phyloP scores from a whole-genome alignment of 805 yeast genomes.

The Teunomyces panamensis region DNA sequence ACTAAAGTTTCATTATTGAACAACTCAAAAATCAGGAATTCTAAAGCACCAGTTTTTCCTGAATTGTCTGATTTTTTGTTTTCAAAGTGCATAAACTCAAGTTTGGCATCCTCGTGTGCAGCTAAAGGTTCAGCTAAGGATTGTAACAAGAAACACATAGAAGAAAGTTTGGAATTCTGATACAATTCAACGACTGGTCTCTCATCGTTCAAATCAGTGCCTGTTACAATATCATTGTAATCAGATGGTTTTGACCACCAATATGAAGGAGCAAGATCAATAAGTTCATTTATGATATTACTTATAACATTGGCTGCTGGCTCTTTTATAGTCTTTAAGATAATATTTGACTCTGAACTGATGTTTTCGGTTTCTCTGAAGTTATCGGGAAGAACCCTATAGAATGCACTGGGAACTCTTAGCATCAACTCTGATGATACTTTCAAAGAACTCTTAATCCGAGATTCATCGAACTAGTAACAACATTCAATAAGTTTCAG shows the following conservation, averaged over 20 bases:
- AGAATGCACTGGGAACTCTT: not conserved
- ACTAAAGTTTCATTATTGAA: too few species aligned
- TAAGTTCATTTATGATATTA: not conserved
- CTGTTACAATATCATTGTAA: not conserved
- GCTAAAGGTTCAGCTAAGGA: constrained; percentile 66
- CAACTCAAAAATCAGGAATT: too few species aligned
- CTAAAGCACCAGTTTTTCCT: too few species aligned
- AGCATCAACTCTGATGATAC: not conserved
- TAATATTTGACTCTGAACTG: too few species aligned
- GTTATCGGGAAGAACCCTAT: too few species aligned
- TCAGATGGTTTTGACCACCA: constrained; percentile 12
- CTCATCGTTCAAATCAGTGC: not conserved
- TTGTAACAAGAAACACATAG: constrained; percentile 66
- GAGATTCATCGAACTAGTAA: not conserved
- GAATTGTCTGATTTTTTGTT: constrained; percentile 47
- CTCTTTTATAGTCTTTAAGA: too few species aligned
- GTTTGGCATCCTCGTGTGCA: constrained; percentile 76
- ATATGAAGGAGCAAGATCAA: constrained; percentile 1
- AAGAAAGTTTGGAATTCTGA: constrained; percentile 45
- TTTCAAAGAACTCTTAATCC: not conserved
- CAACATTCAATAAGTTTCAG: constrained; percentile 44
- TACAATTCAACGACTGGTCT: constrained; percentile 4
- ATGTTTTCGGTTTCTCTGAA: too few species aligned
- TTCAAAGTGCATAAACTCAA: constrained; percentile 70
- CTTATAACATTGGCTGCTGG: too few species aligned